Percentiles rank a stretch among this genome's conserved stretches.
Conservation (phyloP, 2,329 filamentous ascomycete genomes). For the Eutypella sp. region DNA sequence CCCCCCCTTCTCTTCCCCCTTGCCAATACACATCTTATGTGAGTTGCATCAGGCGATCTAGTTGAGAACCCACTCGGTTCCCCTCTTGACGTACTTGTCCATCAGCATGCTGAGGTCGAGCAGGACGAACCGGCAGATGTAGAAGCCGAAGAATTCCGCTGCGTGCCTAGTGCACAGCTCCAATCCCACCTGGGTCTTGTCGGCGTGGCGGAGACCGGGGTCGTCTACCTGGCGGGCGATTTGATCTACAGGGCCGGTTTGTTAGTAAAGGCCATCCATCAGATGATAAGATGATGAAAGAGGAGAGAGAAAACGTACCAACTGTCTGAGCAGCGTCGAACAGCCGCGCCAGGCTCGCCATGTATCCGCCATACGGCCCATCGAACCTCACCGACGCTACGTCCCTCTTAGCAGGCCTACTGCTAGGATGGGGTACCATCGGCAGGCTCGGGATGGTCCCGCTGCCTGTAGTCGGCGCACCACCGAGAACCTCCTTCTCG, state of each 20-base stretch:
- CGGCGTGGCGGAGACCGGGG: slow-evolving; percentile 83
- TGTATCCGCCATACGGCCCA: slow-evolving; percentile 85
- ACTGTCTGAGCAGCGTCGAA: slow-evolving; percentile 92
- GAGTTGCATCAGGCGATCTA: slow-evolving; percentile 8
- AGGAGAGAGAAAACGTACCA: slow-evolving; percentile 55
- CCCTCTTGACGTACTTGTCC: slow-evolving; percentile 95
- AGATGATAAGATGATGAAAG: background rate
- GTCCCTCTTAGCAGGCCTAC: slow-evolving; percentile 67
- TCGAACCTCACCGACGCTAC: slow-evolving; percentile 64
- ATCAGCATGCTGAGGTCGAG: slow-evolving; percentile 77
- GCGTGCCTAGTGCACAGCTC: slow-evolving; percentile 91
- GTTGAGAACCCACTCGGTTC: slow-evolving; percentile 79
- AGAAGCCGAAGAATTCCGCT: slow-evolving; percentile 96
- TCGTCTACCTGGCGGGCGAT: slow-evolving; percentile 95
- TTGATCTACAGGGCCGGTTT: slow-evolving; percentile 66
- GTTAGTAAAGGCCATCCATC: background rate
- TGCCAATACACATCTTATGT: background rate
- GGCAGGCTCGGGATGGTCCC: slow-evolving; percentile 69
- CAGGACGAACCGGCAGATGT: slow-evolving; percentile 91
- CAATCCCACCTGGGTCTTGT: slow-evolving; percentile 89
- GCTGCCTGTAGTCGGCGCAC: slow-evolving; percentile 31
- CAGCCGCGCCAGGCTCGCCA: slow-evolving; percentile 80
- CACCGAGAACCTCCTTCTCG: slow-evolving; percentile 47
- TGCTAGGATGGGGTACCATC: slow-evolving; percentile 64
- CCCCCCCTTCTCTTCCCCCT: background rate